These are phyloP conservation scores for Chenopodium berlandieri DNA, from an alignment of 148 eudicot species.

Conservation along the genomic window DNA sequence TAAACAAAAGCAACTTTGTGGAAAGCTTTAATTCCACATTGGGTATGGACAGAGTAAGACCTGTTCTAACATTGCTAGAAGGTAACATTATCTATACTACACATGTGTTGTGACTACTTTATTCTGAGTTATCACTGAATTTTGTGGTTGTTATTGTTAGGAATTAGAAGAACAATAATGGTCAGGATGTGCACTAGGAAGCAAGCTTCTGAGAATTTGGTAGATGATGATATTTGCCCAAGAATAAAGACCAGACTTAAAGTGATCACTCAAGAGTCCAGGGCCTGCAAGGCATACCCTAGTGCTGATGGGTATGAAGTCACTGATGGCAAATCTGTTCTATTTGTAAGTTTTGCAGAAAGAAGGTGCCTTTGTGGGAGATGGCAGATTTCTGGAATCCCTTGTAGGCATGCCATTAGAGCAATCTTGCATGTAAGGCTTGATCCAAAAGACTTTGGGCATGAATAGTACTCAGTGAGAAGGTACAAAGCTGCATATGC, in stretches of 20 bases:
- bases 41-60: neutral
- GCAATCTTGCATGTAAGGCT: neutral
- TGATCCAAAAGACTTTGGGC: neutral
- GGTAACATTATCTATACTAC: neutral
- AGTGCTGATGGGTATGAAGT: neutral
- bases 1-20: conserved; percentile 8
- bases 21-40: neutral
- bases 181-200: neutral
- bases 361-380: neutral
- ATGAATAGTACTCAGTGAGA: neutral
- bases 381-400: neutral
- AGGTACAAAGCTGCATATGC: neutral
- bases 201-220: neutral
- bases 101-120: too few relatives aligned
- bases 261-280: neutral
- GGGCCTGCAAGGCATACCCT: neutral
- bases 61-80: neutral
- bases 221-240: neutral
- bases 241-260: neutral
- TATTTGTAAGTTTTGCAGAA: neutral
- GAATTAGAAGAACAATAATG: neutral
- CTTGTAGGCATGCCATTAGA: neutral
- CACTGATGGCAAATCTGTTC: neutral
- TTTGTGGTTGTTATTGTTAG: neutral
- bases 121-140: too few relatives aligned